Conservation (phyloP, 129 eudicot species). For the Scalesia atractyloides region DNA sequence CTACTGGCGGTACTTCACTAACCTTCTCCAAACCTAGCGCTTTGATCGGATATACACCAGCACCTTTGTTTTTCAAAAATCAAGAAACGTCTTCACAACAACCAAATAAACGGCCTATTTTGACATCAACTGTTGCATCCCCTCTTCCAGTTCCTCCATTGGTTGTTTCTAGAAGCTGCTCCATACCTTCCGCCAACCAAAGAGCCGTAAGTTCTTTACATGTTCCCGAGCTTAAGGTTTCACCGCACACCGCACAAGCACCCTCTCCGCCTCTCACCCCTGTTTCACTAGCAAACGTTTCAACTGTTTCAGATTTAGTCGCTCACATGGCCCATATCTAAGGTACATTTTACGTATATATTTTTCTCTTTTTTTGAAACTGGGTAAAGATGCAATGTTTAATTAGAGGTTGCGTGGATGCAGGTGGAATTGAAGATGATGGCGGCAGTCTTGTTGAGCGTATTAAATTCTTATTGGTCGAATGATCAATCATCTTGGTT, state of each 20-base stretch:
- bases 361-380: background rate
- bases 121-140: constrained; percentile 40
- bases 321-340: constrained; percentile 8
- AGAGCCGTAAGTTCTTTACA: constrained; percentile 31
- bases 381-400: background rate
- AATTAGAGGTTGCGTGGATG: constrained; percentile 20
- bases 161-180: constrained; percentile 68
- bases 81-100: constrained; percentile 48
- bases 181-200: constrained; percentile 62
- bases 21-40: constrained; percentile 20
- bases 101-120: constrained; percentile 38
- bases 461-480: constrained; percentile 25
- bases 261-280: constrained; percentile 81
- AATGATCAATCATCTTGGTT: constrained; percentile 17
- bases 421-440: constrained; percentile 37
- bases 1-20: constrained; percentile 32
- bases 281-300: constrained; percentile 42
- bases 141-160: constrained; percentile 70
- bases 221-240: constrained; percentile 18
- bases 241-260: constrained; percentile 25
- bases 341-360: constrained; percentile 5
- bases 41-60: constrained; percentile 50
- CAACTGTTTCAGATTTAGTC: constrained; percentile 6
- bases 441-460: constrained; percentile 13
- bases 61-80: constrained; percentile 45